Conservation (phyloP, 176 grass and related monocot genomes). For the Olyra latifolia region DNA sequence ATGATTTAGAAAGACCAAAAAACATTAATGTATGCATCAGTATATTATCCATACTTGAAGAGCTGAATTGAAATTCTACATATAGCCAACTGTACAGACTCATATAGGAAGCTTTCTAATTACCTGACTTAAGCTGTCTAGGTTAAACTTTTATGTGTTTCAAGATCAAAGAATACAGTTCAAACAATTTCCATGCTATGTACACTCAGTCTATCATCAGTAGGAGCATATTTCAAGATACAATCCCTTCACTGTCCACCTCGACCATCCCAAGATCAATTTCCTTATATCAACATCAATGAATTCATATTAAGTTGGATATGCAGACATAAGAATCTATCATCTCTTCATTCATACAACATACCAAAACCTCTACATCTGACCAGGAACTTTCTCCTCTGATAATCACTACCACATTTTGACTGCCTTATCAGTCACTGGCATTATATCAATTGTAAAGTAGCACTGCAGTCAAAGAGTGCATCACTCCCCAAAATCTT, state of each 20-base stretch:
- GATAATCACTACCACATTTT: conserved; percentile 18
- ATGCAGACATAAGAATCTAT: conserved; percentile 10
- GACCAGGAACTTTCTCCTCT: background rate
- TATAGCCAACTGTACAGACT: conserved; percentile 10
- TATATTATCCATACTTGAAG: background rate
- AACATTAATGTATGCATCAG: conserved; percentile 12
- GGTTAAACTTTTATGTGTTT: background rate
- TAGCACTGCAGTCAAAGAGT: background rate
- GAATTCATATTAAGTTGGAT: conserved; percentile 6
- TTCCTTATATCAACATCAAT: conserved; percentile 4
- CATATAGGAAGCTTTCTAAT: conserved; percentile 10
- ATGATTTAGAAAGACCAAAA: conserved; percentile 23
- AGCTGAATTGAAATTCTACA: conserved; percentile 3
- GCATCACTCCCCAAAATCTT: conserved; percentile 11
- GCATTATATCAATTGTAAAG: background rate
- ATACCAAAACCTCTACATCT: background rate
- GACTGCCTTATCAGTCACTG: background rate
- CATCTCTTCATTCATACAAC: conserved; percentile 6
- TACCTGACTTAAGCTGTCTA: background rate
- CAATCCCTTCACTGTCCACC: background rate
- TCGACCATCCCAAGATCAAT: background rate
- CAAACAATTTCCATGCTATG: conserved; percentile 7
- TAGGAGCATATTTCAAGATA: conserved; percentile 28
- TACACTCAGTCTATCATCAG: background rate
- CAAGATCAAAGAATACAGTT: conserved; percentile 26